A percentile compares a stretch with the other conserved stretches of the same genome.
Conservation (phyloP, 2,329 filamentous ascomycete genomes). For the Penicillium expansum region DNA sequence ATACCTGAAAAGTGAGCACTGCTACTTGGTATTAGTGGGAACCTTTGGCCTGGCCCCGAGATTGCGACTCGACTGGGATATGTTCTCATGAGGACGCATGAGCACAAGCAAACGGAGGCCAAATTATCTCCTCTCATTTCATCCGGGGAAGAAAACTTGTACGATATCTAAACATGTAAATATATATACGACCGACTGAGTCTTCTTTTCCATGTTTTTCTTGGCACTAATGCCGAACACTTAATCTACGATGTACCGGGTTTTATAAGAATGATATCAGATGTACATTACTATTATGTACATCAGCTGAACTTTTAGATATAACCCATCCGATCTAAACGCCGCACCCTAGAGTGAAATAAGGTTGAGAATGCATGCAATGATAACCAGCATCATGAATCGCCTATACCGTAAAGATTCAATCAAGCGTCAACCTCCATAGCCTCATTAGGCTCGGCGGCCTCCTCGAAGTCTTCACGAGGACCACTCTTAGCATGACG, state of each 20-base stretch:
- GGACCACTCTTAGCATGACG: slow-evolving; percentile 35
- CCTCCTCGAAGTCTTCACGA: slow-evolving; percentile 19
- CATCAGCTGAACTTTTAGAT: slow-evolving; percentile 23
- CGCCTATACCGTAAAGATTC: slow-evolving; percentile 3
- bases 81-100: neutral
- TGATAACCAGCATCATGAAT: slow-evolving; percentile 14
- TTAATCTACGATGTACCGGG: neutral
- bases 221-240: neutral
- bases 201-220: neutral
- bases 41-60: neutral
- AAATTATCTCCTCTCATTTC: slow-evolving; percentile 5
- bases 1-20: neutral
- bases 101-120: neutral
- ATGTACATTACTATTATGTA: slow-evolving; percentile 20
- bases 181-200: neutral
- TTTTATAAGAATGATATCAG: slow-evolving; percentile 1
- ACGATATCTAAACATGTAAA: slow-evolving; percentile 11
- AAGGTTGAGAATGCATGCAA: slow-evolving; percentile 14
- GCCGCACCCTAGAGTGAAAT: slow-evolving; percentile 26
- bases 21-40: slow-evolving; percentile 4
- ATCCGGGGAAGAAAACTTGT: slow-evolving; percentile 5
- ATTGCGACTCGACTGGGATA: neutral
- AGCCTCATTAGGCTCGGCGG: slow-evolving; percentile 14
- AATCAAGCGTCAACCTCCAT: slow-evolving; percentile 24
- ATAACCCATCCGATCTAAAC: slow-evolving; percentile 28